These are phyloP conservation scores for Aegilops sharonensis DNA, from an alignment of 176 grass and related monocot species.

Conservation along the genomic window DNA sequence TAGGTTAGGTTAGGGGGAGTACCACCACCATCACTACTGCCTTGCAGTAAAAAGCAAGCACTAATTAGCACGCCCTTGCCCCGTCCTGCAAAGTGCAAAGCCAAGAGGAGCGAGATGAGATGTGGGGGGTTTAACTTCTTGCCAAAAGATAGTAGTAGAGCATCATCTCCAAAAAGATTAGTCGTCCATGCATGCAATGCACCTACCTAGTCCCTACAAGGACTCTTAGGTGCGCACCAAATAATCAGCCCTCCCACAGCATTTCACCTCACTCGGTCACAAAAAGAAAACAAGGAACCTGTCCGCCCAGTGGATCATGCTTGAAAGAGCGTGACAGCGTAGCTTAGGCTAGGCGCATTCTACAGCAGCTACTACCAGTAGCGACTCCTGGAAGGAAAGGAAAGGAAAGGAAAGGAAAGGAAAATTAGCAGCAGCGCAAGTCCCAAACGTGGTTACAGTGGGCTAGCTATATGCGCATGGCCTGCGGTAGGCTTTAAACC, in stretches of 20 bases:
- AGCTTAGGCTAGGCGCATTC: not conserved
- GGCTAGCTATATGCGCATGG: not conserved
- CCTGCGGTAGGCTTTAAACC: constrained; percentile 25
- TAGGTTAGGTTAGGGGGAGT: not conserved
- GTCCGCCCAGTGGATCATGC: too few relatives aligned
- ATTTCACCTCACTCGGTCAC: too few relatives aligned
- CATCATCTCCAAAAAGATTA: not conserved
- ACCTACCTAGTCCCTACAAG: too few relatives aligned
- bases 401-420: too few relatives aligned
- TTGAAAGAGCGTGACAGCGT: not conserved
- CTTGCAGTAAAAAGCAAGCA: not conserved
- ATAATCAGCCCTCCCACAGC: too few relatives aligned
- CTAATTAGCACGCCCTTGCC: not conserved
- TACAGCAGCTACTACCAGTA: not conserved
- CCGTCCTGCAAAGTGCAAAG: not conserved
- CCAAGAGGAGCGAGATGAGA: too few relatives aligned
- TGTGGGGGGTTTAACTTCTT: not conserved
- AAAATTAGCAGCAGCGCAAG: not conserved
- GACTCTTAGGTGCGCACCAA: too few relatives aligned
- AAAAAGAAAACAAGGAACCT: too few relatives aligned
- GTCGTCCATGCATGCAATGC: not conserved
- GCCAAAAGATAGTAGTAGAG: too few relatives aligned
- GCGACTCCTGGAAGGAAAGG: not conserved
- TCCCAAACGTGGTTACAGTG: not conserved
- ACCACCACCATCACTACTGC: not conserved